Percentiles rank a stretch among this genome's conserved stretches.
phyloP scores from a whole-genome alignment of 345 rosid genomes.

The Citrus reticulata region DNA sequence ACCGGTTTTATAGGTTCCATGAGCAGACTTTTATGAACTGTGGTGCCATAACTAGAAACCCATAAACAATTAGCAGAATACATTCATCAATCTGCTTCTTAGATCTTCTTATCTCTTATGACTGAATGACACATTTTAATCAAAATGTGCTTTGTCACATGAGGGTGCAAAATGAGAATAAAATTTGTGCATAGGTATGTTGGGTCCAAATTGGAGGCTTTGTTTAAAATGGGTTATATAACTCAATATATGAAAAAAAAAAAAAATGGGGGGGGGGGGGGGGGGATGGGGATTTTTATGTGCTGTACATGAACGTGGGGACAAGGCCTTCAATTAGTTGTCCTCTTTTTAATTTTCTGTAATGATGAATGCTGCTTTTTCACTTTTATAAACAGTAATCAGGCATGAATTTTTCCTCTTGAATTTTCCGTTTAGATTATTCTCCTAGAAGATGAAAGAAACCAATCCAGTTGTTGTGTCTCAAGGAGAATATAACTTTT shows the following conservation, averaged over 20 bases:
- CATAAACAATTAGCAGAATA: not conserved
- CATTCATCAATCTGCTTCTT: not conserved
- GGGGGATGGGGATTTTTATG: not conserved
- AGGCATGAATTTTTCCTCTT: constrained; percentile 13
- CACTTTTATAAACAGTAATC: constrained; percentile 25
- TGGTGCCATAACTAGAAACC: not conserved
- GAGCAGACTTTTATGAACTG: not conserved
- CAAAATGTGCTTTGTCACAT: not conserved
- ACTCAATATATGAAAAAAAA: constrained; percentile 6
- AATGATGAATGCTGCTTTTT: constrained; percentile 45
- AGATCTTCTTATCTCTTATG: not conserved
- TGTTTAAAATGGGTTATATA: constrained; percentile 42
- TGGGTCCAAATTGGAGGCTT: constrained; percentile 70
- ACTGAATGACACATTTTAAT: not conserved
- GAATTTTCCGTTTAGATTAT: constrained; percentile 9
- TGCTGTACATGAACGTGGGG: constrained; percentile 55
- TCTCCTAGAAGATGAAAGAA: constrained; percentile 14
- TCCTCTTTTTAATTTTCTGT: constrained; percentile 48
- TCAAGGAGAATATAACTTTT: constrained; percentile 17
- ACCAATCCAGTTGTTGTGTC: constrained; percentile 1
- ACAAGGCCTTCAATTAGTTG: constrained; percentile 48
- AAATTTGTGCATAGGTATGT: constrained; percentile 31
- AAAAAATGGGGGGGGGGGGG: too few relatives aligned
- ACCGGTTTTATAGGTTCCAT: constrained; percentile 10
- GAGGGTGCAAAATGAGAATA: constrained; percentile 28